These are phyloP conservation scores for Linderniella brevidens DNA, from an alignment of 257 asterid species.

Conservation along the genomic window DNA sequence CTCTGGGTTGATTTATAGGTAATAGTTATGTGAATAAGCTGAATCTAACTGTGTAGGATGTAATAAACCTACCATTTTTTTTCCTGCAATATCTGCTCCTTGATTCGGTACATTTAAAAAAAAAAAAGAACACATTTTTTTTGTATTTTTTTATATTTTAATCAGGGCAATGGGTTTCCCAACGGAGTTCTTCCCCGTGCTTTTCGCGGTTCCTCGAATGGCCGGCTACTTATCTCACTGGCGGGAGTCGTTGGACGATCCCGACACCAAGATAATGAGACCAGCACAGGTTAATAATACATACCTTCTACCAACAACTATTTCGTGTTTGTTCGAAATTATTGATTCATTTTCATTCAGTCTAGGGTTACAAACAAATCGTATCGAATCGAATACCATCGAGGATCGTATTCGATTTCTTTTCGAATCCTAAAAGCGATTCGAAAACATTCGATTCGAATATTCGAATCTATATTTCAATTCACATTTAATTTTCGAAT, in stretches of 20 bases:
- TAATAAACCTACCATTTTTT: too few relatives aligned
- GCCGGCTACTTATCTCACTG: slow-evolving; percentile 98
- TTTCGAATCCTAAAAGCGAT: too few relatives aligned
- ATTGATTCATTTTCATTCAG: too few relatives aligned
- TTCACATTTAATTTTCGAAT: too few relatives aligned
- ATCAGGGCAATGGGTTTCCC: slow-evolving; percentile 97
- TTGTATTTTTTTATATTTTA: not conserved
- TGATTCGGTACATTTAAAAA: not conserved
- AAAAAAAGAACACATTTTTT: slow-evolving; percentile 2
- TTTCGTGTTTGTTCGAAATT: too few relatives aligned
- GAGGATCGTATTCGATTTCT: too few relatives aligned
- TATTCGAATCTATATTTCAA: too few relatives aligned
- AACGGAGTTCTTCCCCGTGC: slow-evolving; percentile 84
- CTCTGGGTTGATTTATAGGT: slow-evolving; percentile 93
- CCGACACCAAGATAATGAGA: slow-evolving; percentile 91
- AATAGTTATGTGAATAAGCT: not conserved
- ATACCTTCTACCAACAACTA: not conserved
- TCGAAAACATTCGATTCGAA: too few relatives aligned
- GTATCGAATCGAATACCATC: too few relatives aligned
- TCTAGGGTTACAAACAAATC: too few relatives aligned
- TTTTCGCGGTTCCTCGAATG: slow-evolving; percentile 95
- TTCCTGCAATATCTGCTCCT: too few relatives aligned
- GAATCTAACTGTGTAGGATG: too few relatives aligned
- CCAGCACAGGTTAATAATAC: slow-evolving; percentile 65
- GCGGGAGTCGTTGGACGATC: slow-evolving; percentile 91